Conservation (phyloP, 805 yeast species). For the Candida yuanshanica region DNA sequence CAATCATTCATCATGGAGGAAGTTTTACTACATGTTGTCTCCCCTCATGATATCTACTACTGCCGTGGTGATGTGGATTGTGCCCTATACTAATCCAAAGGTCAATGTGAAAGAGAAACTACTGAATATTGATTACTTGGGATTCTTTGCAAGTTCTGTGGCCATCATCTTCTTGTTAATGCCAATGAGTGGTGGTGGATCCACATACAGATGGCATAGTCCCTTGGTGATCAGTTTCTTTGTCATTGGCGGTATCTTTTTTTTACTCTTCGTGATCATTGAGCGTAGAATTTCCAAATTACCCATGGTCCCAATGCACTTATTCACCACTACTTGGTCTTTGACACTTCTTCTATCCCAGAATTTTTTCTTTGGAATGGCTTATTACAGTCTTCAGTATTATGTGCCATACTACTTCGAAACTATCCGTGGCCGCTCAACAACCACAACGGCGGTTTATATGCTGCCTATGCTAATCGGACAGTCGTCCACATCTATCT, state of each 20-base stretch:
- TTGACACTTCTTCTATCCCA: conserved; percentile 20
- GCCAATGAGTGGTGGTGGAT: conserved; percentile 55
- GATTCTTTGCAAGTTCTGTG: conserved; percentile 41
- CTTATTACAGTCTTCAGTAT: conserved; percentile 40
- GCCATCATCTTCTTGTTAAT: conserved; percentile 42
- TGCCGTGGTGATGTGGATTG: conserved; percentile 1
- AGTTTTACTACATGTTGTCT: conserved; percentile 33
- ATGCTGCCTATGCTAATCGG: conserved; percentile 6
- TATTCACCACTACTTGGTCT: conserved; percentile 33
- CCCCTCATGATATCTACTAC: conserved; percentile 21
- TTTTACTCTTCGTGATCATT: conserved; percentile 37
- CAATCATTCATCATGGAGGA: conserved; percentile 31
- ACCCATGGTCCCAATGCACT: conserved; percentile 49
- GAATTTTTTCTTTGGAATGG: conserved; percentile 43
- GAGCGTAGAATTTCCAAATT: conserved; percentile 43
- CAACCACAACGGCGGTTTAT: conserved; percentile 7
- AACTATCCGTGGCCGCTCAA: conserved; percentile 20
- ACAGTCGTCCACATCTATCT: conserved; percentile 3
- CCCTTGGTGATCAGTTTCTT: conserved; percentile 30
- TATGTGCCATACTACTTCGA: conserved; percentile 40
- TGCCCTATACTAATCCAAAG: conserved; percentile 29
- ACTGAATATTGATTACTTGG: conserved; percentile 46
- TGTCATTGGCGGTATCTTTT: conserved; percentile 31
- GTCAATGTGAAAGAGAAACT: conserved; percentile 2
- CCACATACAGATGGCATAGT: conserved; percentile 44